Evolutionary conservation across 148 eudicot genomes (phyloP).

Genomic region (Cornus suecica): DNA sequence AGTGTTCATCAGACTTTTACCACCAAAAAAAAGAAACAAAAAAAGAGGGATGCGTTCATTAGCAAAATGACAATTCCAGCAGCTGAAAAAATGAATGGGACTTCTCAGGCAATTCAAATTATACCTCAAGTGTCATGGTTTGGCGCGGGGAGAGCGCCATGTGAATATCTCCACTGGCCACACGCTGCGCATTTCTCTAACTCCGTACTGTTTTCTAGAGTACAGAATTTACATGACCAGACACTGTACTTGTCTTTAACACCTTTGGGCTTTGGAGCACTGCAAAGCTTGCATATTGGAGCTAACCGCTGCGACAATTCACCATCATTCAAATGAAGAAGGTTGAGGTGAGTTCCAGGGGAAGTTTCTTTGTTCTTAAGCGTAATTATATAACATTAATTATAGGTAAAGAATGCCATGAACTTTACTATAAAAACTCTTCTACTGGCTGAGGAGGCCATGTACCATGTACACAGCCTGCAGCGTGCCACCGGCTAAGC

Average conservation of each 20-base stretch:
- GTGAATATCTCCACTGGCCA: conserved; percentile 83
- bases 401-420: neutral
- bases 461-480: too few species aligned
- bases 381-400: too few species aligned
- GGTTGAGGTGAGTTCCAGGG: neutral
- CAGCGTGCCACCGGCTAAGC: too few species aligned
- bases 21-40: too few species aligned
- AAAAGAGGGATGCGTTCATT: too few species aligned
- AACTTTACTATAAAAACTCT: neutral
- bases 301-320: conserved; percentile 61
- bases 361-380: too few species aligned
- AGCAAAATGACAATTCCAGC: conserved; percentile 3
- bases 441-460: neutral
- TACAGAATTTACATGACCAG: conserved; percentile 89
- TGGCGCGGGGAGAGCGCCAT: conserved; percentile 60
- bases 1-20: too few species aligned
- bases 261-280: conserved; percentile 60
- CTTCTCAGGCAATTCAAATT: neutral
- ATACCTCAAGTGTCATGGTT: conserved; percentile 59
- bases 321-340: neutral
- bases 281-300: conserved; percentile 74
- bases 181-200: conserved; percentile 75
- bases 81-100: neutral
- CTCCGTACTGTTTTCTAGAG: conserved; percentile 61
- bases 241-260: conserved; percentile 34